phyloP scores from a whole-genome alignment of 805 yeast species.

The Yarrowia divulgata region DNA sequence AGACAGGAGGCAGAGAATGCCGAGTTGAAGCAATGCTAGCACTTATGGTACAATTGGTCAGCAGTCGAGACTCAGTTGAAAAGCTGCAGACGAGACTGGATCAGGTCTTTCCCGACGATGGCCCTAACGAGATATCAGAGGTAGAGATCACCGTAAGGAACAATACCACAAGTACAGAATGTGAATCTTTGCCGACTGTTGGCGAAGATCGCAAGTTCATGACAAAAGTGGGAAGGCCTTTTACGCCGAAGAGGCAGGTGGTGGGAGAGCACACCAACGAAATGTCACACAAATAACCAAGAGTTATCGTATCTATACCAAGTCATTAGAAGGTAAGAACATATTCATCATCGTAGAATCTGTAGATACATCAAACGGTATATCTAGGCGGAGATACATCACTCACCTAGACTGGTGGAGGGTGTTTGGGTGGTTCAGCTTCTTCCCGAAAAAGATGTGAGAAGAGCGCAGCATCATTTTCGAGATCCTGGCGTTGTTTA shows the following conservation, averaged over 20 bases:
- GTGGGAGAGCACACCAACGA: too few species aligned
- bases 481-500: neutral
- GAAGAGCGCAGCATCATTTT: neutral
- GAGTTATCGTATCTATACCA: too few species aligned
- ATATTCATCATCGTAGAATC: too few species aligned
- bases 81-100: too few species aligned
- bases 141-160: conserved; percentile 16
- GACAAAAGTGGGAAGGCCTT: neutral
- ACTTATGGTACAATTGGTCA: too few species aligned
- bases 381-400: neutral
- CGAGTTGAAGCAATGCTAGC: too few species aligned
- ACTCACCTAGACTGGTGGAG: conserved; percentile 12
- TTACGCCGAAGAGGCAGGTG: neutral
- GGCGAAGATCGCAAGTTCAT: conserved; percentile 6
- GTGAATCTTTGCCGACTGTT: neutral
- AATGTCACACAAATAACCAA: too few species aligned
- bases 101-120: neutral
- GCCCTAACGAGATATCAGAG: neutral
- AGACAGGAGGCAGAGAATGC: too few species aligned
- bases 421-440: neutral
- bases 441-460: neutral
- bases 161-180: conserved; percentile 1
- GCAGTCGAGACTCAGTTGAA: too few species aligned
- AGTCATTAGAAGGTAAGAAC: too few species aligned
- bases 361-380: too few species aligned